These are phyloP conservation scores for Pinus tabuliformis DNA, from an alignment of 75 land plant species.

Conservation along the genomic window DNA sequence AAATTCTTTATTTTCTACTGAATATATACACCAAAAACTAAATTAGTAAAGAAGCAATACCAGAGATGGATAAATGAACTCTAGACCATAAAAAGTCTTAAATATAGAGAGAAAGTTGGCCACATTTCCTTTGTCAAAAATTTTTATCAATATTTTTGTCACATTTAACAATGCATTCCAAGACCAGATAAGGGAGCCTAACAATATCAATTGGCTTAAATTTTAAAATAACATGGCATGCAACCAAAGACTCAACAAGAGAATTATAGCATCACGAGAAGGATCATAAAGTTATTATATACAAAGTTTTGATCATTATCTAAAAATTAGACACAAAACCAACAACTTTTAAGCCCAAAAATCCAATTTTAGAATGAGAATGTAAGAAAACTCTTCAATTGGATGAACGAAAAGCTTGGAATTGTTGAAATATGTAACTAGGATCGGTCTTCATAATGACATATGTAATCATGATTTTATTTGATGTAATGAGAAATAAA, in stretches of 20 bases:
- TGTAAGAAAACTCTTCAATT: neutral
- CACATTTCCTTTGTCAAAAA: neutral
- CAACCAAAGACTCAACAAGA: neutral
- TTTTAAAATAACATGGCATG: neutral
- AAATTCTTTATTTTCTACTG: slow-evolving; percentile 71
- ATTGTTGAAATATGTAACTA: too few relatives aligned
- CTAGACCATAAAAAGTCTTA: neutral
- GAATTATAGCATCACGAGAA: neutral
- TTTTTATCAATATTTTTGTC: neutral
- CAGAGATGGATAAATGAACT: neutral
- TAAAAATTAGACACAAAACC: neutral
- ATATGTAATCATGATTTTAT: too few relatives aligned
- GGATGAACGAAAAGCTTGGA: too few relatives aligned
- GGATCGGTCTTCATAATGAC: too few relatives aligned
- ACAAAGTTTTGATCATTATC: neutral
- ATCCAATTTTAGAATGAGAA: neutral
- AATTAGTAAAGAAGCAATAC: neutral
- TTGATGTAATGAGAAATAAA: too few relatives aligned
- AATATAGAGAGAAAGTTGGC: neutral
- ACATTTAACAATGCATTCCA: neutral
- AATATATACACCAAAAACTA: slow-evolving; percentile 2
- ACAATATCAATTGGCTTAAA: neutral
- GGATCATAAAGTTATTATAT: neutral
- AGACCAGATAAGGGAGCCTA: neutral
- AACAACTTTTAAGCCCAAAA: neutral